Conservation (phyloP, 2,329 filamentous ascomycete genomes). For the Alternaria viburni region DNA sequence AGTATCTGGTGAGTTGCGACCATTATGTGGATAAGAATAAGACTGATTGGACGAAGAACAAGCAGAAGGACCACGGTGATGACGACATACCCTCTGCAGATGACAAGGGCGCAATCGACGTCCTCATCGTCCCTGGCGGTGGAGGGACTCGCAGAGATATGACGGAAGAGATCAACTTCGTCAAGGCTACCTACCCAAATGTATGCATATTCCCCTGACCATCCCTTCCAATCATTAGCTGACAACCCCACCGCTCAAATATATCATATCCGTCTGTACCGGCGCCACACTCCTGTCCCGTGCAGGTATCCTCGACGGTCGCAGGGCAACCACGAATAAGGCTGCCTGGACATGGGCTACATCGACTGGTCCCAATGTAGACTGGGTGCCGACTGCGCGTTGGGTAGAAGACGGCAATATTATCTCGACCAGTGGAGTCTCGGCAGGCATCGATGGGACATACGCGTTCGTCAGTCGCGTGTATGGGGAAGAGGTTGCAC, state of each 20-base stretch:
- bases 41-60: neutral
- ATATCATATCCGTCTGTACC: constrained; percentile 71
- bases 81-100: neutral
- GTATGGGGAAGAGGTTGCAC: constrained; percentile 61
- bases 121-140: constrained; percentile 71
- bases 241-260: constrained; percentile 39
- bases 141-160: constrained; percentile 52
- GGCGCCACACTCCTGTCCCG: constrained; percentile 65
- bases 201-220: constrained; percentile 33
- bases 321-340: constrained; percentile 71
- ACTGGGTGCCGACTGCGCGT: constrained; percentile 62
- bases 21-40: neutral
- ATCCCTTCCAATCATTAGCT: neutral
- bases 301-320: constrained; percentile 66
- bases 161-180: constrained; percentile 54
- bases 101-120: constrained; percentile 55
- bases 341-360: constrained; percentile 57
- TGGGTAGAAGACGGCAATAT: constrained; percentile 71
- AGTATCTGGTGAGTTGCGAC: constrained; percentile 47
- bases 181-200: constrained; percentile 55
- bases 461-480: constrained; percentile 61
- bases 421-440: constrained; percentile 69
- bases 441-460: constrained; percentile 66
- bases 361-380: constrained; percentile 56
- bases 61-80: neutral